Base-by-base conservation (phyloP, 2,329 filamentous ascomycete species). In the Claviceps humidiphila region DNA sequence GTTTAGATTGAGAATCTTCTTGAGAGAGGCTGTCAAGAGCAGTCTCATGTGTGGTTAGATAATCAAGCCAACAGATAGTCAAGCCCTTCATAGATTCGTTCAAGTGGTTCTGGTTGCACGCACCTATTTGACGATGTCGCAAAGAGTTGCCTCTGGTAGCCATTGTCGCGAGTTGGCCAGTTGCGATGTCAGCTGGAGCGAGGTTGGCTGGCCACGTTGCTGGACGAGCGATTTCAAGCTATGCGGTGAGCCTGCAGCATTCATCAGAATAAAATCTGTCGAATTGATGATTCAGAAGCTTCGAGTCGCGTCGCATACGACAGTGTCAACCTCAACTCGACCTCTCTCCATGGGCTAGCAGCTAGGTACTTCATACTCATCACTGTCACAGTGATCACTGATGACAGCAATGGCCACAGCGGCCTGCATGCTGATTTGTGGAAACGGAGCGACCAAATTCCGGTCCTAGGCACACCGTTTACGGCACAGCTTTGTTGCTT, bases 1-100 rank as follows among this genome's bases (percentile, higher is more conserved):
- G 70, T 98, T 98, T 59, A 98, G 75, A 67, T 96, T 97, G 59
- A 98, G 81, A 63, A 98, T 89, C 70, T 89, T 91, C 74, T 95
- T 89, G 63, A 98, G 89, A 17, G 91, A 91, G 49, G 85, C 90
- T 95, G 58, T 41, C 14, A 58, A 48, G 11, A 11, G 34, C 14
- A 5, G n/a, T 14, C 30, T 13, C 16, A 45, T 8, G 9, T 17
- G 9, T 8, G 8, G 44, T 60, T 42, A 59, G 54, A 5, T 5
- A 8, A 42, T 2, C 16, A 20, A 22, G 22, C 22, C 22, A 20
- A 20, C 20, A 59, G 54, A 5, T 5, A 8, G 40, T 2, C 16
- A 20, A 22, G 22, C 22, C 22, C 22, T 2, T 14, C 24, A 13
- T 11, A 6, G 11, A 9, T 51, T 16, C 20, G 0, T n/a, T 24